Evolutionary conservation across 257 asterid genomes (phyloP).

Genomic region (Nicotiana knightiana): DNA sequence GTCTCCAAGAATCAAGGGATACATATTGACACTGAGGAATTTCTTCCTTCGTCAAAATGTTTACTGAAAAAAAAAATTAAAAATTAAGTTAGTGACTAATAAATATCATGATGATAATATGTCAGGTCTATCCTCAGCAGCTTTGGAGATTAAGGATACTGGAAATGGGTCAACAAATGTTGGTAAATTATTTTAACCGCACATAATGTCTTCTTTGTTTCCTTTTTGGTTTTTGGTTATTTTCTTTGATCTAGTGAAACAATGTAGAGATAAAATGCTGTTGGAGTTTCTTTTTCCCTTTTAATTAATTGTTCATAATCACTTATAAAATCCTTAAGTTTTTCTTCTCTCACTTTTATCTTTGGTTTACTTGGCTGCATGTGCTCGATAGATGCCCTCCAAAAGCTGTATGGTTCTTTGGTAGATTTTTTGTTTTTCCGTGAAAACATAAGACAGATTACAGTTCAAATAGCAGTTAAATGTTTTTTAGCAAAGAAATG

Average conservation of each 20-base stretch:
- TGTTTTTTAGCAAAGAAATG: neutral
- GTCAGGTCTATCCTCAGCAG: conserved; percentile 87
- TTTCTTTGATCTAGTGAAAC: neutral
- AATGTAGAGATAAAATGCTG: neutral
- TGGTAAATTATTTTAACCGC: conserved; percentile 33
- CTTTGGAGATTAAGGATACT: conserved; percentile 64
- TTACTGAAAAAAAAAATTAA: neutral
- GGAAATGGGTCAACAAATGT: conserved; percentile 46
- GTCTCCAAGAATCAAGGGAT: neutral
- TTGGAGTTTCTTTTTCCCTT: neutral
- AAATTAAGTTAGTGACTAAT: conserved; percentile 4
- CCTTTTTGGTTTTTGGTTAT: neutral
- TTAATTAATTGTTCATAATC: neutral
- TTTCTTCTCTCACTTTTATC: neutral
- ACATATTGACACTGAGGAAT: neutral
- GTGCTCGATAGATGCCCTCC: neutral
- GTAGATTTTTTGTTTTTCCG: neutral
- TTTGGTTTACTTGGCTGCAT: neutral
- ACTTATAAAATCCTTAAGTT: neutral
- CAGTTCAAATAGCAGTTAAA: neutral
- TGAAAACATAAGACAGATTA: neutral
- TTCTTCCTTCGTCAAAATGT: neutral
- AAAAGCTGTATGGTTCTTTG: neutral
- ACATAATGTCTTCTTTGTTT: neutral
- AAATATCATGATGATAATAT: conserved; percentile 8